Evolutionary conservation across 2,329 filamentous ascomycete species (phyloP), one percentile per base, ranked within the genome.

Genomic region (Fusarium pseudograminearum): DNA sequence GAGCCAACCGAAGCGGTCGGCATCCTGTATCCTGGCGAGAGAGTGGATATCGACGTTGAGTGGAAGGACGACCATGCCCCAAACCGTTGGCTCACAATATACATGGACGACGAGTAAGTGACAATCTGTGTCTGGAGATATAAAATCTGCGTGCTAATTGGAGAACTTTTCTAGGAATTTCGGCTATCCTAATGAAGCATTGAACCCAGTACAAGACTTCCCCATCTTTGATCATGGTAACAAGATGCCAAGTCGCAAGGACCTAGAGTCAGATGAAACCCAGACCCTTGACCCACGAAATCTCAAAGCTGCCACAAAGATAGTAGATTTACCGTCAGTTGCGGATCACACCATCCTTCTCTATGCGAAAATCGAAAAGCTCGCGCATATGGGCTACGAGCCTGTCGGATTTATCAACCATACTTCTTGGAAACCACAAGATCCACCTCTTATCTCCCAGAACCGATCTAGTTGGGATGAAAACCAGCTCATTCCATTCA

Each of bases 351-450:
- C 58, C 10, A 42, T 63, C 2, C 12, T 63, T 7, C n/a, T 63
- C 1, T 63, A 63, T 16, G 24, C 20, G 0, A 63, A 63, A 1
- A 10, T 24, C 1, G 61, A 63, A 3, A 63, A 48, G 20, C 58
- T 63, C 3, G 42, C 61, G 5, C 61, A 63, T 12, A n/a, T 63
- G 18, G 26, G 63, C 14, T 63, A 63, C 14, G 36, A 54, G 6
- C 61, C 61, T 10, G 61, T 63, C 6, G 51, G 48, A 3, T 63
- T 63, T 7, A 30, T 63, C 2, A 63, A 63, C 2, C 61, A 63
- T 28, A 63, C 58, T 2, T 63, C 61, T 7, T 63, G 61, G 61
- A n/a, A 47, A 6, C 58, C 48, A 7, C 50, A 63, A 22, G 10
- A 5, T 3, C 58, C 50, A 5, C 36, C 61, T 4, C 36, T 63